Evolutionary conservation across 2,329 filamentous ascomycete genomes (phyloP), one percentile per base, ranked within the genome.

Genomic region (Pseudogymnoascus sp.): DNA sequence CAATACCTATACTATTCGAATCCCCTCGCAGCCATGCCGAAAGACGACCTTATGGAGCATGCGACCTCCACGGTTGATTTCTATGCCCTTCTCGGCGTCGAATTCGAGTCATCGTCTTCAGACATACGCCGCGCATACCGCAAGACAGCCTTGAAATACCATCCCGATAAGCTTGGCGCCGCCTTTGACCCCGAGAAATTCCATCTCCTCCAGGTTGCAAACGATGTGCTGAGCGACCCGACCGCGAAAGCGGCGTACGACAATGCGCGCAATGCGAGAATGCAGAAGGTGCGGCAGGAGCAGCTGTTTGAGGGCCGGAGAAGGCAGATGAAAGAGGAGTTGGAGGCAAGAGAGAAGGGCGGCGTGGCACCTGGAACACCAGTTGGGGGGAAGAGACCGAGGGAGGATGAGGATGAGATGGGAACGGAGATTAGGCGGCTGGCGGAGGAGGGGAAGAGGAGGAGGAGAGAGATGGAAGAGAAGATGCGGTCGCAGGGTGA

Each of bases 131-230:
- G 61, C 28, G 91, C 90, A 47, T 97, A 93, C 79, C 85, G 91
- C 63, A 89, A 90, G 69, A 86, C 87, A 30, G 91, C 91, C 3
- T 79, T 96, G n/a, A 91, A 90, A 70, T 91, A 92, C 78, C 93
- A 97, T 74, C 93, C 93, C 1, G 93, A 97, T 80, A 96, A 97
- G 76, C 86, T 92, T 61, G 84, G 86, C 65, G 85, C 83, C 59
- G 77, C 81, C 37, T 90, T 88, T 68, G 90, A 94, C 67, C 81
- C 90, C 50, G 86, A 87, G 61, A 89, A 89, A 70, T 97, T 95
- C 78, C 89, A 96, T 74, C 80, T 89, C 1, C 86, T 96, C 62
- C 89, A 92, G 70, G 88, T 89, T 64, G 92, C 91, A n/a, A 86
- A 90, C 71, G 91, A 95, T 74, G 84, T 97, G 1, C 83, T 97